Conservation (phyloP, 345 rosid species). For the Firmiana major region DNA sequence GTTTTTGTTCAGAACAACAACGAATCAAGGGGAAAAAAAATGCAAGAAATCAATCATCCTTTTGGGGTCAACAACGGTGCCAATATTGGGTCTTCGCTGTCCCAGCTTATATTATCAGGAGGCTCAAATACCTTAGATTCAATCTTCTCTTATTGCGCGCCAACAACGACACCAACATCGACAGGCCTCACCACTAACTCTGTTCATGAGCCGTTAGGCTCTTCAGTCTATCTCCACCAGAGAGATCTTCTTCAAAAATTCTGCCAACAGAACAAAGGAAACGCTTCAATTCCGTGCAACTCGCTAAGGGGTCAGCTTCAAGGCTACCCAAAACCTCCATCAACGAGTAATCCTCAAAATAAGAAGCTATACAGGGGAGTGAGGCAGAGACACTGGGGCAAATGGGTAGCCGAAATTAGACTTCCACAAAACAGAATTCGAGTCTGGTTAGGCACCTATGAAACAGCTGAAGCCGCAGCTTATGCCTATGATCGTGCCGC, state of each 20-base stretch:
- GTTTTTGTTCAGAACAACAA: neutral
- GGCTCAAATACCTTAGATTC: conserved; percentile 82
- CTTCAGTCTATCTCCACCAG: conserved; percentile 84
- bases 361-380: conserved; percentile 96
- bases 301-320: conserved; percentile 22
- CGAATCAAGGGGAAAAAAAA: conserved; percentile 26
- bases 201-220: conserved; percentile 51
- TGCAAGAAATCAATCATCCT: conserved; percentile 38
- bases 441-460: conserved; percentile 94
- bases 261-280: conserved; percentile 40
- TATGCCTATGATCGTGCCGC: conserved; percentile 98
- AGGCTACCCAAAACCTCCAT: conserved; percentile 34
- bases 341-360: conserved; percentile 33
- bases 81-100: conserved; percentile 56
- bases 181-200: conserved; percentile 14
- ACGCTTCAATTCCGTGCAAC: neutral
- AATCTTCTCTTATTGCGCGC: conserved; percentile 62
- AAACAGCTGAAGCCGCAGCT: conserved; percentile 89
- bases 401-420: conserved; percentile 98
- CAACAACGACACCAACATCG: conserved; percentile 27
- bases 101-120: conserved; percentile 68
- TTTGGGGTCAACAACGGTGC: conserved; percentile 16
- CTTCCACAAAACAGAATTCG: conserved; percentile 94
- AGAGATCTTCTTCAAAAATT: conserved; percentile 71
- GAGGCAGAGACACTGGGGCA: conserved; percentile 98